Percentiles rank a stretch among this genome's conserved stretches.
These are phyloP conservation scores for Cercospora sp. DNA, from an alignment of 2,329 filamentous ascomycete species.

Conservation along the genomic window DNA sequence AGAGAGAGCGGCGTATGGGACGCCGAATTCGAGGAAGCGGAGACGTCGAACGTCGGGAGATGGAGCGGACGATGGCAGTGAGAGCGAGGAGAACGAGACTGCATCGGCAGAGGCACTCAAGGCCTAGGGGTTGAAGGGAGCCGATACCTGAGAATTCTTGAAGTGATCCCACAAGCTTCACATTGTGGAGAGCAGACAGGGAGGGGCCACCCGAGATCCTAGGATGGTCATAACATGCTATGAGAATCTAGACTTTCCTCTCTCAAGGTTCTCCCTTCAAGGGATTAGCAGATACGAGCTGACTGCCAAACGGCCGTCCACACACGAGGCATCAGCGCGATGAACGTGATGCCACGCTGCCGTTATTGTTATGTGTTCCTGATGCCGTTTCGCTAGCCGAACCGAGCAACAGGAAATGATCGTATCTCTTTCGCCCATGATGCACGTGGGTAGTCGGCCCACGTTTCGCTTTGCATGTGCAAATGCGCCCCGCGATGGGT, in stretches of 20 bases:
- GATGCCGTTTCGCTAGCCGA: neutral
- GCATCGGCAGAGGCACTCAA: neutral
- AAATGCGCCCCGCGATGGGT: neutral
- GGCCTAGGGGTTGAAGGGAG: neutral
- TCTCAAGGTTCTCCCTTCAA: neutral
- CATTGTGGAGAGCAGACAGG: neutral
- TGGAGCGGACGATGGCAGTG: slow-evolving; percentile 18
- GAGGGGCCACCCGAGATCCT: neutral
- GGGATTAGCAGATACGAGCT: neutral
- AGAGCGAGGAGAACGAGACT: neutral
- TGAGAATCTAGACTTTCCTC: neutral
- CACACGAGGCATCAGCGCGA: neutral
- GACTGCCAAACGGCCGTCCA: neutral
- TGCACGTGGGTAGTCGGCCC: neutral
- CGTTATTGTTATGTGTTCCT: neutral
- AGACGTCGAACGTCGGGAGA: slow-evolving; percentile 19
- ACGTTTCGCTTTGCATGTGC: neutral
- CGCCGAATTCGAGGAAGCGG: slow-evolving; percentile 15
- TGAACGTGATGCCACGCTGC: neutral
- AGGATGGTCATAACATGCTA: neutral
- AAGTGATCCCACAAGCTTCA: neutral
- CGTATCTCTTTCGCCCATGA: neutral
- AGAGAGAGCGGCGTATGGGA: slow-evolving; percentile 6
- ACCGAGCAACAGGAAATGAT: neutral
- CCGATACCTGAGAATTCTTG: neutral